Evolutionary conservation across 768 basidiomycete genomes (phyloP), one percentile per base, ranked within the genome.

Genomic region (Boletus sensibilis): DNA sequence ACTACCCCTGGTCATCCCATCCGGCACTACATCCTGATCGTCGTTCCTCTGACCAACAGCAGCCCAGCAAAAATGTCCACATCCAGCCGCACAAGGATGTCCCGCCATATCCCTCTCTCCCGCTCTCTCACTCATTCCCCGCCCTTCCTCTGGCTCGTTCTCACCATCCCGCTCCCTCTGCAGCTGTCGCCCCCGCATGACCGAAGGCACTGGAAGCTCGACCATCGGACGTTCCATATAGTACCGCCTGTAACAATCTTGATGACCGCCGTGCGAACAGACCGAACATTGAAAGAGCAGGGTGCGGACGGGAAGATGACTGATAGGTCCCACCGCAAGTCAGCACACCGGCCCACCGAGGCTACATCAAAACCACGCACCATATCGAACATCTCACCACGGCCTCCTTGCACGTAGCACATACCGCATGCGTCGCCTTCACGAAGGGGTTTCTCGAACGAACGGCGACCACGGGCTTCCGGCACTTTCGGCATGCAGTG

Each of bases 11-110:
- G 21, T 20, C 56, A 29, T 23, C 48, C n/a, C 25, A 39, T 38
- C 37, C 4, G 25, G 37, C 5, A 27, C 23, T 16, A 23, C 29
- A 40, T 45, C 62, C 45, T 33, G 54, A n/a, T 51, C 57, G 27
- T 47, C 53, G 7, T 37, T 41, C 34, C 43, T 31, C 21, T 52
- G 53, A 20, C 57, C 46, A 20, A 70, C 45, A n/a, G 77, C 75
- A 16, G 80, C 82, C 89, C 89, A 92, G 62, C 90, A 93, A 61
- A 79, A 80, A 72, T 93, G 91, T 0, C 91, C 90, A 71, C 90
- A 93, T 5, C 90, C 91, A 41, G 88, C 82, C 14, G 88, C 87
- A 71, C 91, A 92, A 0, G 77, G 79, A 66, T 88, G 85, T 4
- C 85, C 89, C 13, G 62, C 52, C 46, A 73, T 46, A 9, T 44